Percentiles rank a stretch among this genome's conserved stretches.
phyloP scores from a whole-genome alignment of 2,329 filamentous ascomycete species.

The Colletotrichum scovillei region DNA sequence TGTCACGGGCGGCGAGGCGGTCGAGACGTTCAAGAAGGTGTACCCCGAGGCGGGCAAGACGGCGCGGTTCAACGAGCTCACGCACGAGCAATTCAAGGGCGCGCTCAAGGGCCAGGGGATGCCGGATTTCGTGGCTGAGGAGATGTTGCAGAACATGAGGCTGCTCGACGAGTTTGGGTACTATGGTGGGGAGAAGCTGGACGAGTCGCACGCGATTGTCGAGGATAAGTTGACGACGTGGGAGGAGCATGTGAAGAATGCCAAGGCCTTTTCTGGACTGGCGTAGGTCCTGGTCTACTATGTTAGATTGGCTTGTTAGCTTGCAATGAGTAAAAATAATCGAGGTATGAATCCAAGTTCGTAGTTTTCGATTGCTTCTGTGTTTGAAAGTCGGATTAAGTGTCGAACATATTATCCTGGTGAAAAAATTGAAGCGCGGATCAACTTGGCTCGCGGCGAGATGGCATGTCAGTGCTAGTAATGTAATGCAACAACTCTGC shows the following conservation, averaged over 20 bases:
- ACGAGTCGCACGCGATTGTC: conserved; percentile 46
- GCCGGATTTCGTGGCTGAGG: conserved; percentile 44
- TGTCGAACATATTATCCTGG: neutral
- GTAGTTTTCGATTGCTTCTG: neutral
- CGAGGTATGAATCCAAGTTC: neutral
- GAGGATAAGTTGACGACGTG: conserved; percentile 50
- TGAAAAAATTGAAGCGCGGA: neutral
- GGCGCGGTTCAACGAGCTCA: conserved; percentile 43
- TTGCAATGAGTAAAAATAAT: neutral
- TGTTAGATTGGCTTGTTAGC: neutral
- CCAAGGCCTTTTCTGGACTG: conserved; percentile 48
- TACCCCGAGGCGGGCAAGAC: conserved; percentile 50
- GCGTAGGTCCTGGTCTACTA: conserved; percentile 41
- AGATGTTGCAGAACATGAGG: conserved; percentile 56
- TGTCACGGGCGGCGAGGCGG: conserved; percentile 44
- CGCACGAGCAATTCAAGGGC: conserved; percentile 49
- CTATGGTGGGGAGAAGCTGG: conserved; percentile 48
- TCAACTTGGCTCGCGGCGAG: neutral
- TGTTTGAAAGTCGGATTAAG: neutral
- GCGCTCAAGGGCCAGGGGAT: conserved; percentile 42
- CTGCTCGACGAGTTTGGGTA: conserved; percentile 55
- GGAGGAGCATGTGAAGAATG: conserved; percentile 50
- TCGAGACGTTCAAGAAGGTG: conserved; percentile 43
- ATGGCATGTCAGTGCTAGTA: neutral
- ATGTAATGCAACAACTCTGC: neutral